phyloP scores from a whole-genome alignment of 352 stramenopile genomes.

The Thalassiosira hispida region DNA sequence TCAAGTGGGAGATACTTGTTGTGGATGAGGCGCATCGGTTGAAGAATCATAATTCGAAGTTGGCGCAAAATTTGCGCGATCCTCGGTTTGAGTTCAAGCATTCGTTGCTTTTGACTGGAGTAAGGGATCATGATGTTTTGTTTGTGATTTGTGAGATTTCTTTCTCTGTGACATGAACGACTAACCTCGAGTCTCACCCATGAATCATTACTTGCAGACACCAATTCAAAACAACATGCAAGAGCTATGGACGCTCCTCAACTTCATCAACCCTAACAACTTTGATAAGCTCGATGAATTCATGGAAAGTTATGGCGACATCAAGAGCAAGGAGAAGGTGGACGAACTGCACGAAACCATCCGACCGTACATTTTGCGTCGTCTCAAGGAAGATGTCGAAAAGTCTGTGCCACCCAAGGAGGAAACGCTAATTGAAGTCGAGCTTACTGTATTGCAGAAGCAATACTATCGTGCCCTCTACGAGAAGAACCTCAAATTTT shows the following conservation, averaged over 20 bases:
- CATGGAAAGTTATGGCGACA: conserved; percentile 95
- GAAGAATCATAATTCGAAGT: conserved; percentile 92
- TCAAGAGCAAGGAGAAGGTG: conserved; percentile 84
- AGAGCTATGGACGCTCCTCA: conserved; percentile 99
- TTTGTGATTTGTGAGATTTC: not conserved
- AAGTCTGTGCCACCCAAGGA: conserved; percentile 91
- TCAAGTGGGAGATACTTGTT: conserved; percentile 96
- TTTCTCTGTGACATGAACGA: not conserved
- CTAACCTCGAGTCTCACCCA: not conserved
- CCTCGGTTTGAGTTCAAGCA: conserved; percentile 81
- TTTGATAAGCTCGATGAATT: conserved; percentile 93
- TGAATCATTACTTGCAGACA: conserved; percentile 11
- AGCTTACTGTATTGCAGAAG: conserved; percentile 98
- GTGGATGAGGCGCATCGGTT: conserved; percentile 98
- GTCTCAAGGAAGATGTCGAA: conserved; percentile 99
- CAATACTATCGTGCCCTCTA: conserved; percentile 99
- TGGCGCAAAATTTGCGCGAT: conserved; percentile 79
- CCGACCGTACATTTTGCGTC: conserved; percentile 95
- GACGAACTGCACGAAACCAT: conserved; percentile 92
- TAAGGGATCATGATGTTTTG: conserved; percentile 1
- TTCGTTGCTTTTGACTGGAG: conserved; percentile 93
- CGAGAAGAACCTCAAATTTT: conserved; percentile 98
- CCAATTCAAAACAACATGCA: conserved; percentile 96
- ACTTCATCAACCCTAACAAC: conserved; percentile 96
- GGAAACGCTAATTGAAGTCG: conserved; percentile 93